These are phyloP conservation scores for Simmondsia chinensis DNA, from an alignment of 148 eudicot species.

Conservation along the genomic window DNA sequence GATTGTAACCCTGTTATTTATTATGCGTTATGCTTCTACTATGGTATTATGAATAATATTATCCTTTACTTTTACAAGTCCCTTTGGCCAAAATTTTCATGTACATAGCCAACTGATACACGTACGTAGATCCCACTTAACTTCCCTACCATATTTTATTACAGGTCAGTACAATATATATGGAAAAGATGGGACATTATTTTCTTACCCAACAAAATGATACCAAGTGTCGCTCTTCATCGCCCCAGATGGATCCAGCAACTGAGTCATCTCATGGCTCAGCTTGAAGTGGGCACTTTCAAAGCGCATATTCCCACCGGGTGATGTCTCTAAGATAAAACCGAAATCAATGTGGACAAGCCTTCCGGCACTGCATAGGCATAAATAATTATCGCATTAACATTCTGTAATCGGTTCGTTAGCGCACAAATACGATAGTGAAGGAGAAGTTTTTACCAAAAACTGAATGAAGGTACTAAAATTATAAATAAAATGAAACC, in stretches of 20 bases:
- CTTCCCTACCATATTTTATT: no score
- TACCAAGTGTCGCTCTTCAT: constrained; percentile 98
- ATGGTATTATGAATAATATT: no score
- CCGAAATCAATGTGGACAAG: constrained; percentile 99
- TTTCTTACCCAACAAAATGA: constrained; percentile 67
- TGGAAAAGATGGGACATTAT: neutral
- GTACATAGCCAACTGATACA: no score
- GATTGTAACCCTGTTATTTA: no score
- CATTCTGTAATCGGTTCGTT: neutral
- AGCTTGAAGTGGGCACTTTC: constrained; percentile 98
- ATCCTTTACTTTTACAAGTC: no score
- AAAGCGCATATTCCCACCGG: constrained; percentile 95
- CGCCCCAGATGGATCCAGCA: constrained; percentile 91
- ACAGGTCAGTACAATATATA: no score
- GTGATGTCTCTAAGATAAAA: constrained; percentile 94
- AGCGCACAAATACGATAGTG: neutral
- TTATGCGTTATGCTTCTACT: no score
- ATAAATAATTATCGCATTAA: constrained; percentile 1
- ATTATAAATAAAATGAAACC: no score
- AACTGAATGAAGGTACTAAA: no score
- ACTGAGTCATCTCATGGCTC: constrained; percentile 99
- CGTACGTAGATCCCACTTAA: no score
- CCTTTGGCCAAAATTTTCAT: no score
- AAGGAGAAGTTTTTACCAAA: neutral
- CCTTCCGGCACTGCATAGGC: constrained; percentile 63